Evolutionary conservation across 2,329 filamentous ascomycete species (phyloP), one percentile per base, ranked within the genome.

Genomic region (Xylaria sp.): DNA sequence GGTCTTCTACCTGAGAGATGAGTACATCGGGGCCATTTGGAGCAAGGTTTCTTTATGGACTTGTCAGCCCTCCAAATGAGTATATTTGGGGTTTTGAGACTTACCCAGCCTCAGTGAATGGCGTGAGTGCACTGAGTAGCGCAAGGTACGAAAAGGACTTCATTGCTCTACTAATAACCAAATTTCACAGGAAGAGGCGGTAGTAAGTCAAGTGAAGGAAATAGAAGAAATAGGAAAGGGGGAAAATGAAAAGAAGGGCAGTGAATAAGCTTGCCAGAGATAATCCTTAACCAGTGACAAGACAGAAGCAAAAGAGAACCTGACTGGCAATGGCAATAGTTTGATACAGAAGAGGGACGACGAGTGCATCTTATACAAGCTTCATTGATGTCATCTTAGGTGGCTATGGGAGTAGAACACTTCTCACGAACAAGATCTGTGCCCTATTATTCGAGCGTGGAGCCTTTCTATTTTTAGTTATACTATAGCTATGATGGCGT

Each of bases 141-240:
- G 60, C 60, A 11, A 63, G 56, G 35, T 63, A 63, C 8, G 60
- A 59, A 49, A 63, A 63, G 1, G 54, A 49, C 56, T 63, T 63
- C 56, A 62, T 62, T 25, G 17, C n/a, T 31, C 37, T 19, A 54
- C 1, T 25, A 33, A 17, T 35, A 44, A 44, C 7, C 21, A 15
- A 54, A 31, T 13, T 13, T 41, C 37, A 23, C 8, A 23, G 25
- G 40, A 2, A 11, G 40, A 21, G 4, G 10, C 17, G 29, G 9
- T 17, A 41, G 15, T 29, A 53, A 37, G 40, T 29, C 15, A 41
- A 29, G 23, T n/a, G 21, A 8, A 27, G 4, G 8, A 29, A n/a
- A 4, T 27, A 1, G 15, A 9, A 11, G 15, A 44, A 43, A 43
- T 25, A 47, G 15, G 51, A 43, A 33, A 47, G 15, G 35, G 15